These are phyloP conservation scores for Boletellus emodensis DNA, from an alignment of 768 basidiomycete genomes.

Conservation along the genomic window DNA sequence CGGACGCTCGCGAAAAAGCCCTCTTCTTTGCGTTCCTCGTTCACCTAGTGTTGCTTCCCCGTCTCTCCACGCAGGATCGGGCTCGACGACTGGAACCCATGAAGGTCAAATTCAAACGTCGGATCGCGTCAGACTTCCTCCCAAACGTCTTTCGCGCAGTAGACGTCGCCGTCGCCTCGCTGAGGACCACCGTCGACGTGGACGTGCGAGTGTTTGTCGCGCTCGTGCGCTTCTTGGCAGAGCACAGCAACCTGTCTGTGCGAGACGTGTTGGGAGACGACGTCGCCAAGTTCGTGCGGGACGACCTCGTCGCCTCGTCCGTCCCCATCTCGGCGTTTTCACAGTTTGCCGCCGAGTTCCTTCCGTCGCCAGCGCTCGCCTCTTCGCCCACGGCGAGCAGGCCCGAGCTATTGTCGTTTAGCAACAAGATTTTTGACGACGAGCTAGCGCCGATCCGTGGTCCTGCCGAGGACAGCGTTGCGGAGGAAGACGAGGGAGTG, in stretches of 20 bases:
- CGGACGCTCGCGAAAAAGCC: slow-evolving; percentile 3
- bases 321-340: slow-evolving; percentile 19
- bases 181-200: slow-evolving; percentile 37
- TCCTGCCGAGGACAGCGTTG: not conserved
- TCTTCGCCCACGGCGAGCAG: not conserved
- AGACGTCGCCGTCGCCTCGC: slow-evolving; percentile 21
- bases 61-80: slow-evolving; percentile 37
- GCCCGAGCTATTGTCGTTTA: slow-evolving; percentile 36
- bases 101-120: slow-evolving; percentile 23
- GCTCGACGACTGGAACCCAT: slow-evolving; percentile 33
- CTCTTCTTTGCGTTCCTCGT: slow-evolving; percentile 38
- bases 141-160: slow-evolving; percentile 35
- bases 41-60: slow-evolving; percentile 37
- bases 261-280: slow-evolving; percentile 29
- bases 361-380: slow-evolving; percentile 1
- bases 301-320: slow-evolving; percentile 19
- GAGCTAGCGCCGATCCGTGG: slow-evolving; percentile 36
- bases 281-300: slow-evolving; percentile 19
- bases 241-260: slow-evolving; percentile 18
- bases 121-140: slow-evolving; percentile 39
- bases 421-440: slow-evolving; percentile 40
- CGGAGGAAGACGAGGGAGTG: slow-evolving; percentile 16
- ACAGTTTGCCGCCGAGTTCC: slow-evolving; percentile 19
- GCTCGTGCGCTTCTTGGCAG: slow-evolving; percentile 38
- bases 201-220: slow-evolving; percentile 51